These are phyloP conservation scores for Ophiostoma piceae DNA, from an alignment of 2,329 filamentous ascomycete genomes.

Conservation along the genomic window DNA sequence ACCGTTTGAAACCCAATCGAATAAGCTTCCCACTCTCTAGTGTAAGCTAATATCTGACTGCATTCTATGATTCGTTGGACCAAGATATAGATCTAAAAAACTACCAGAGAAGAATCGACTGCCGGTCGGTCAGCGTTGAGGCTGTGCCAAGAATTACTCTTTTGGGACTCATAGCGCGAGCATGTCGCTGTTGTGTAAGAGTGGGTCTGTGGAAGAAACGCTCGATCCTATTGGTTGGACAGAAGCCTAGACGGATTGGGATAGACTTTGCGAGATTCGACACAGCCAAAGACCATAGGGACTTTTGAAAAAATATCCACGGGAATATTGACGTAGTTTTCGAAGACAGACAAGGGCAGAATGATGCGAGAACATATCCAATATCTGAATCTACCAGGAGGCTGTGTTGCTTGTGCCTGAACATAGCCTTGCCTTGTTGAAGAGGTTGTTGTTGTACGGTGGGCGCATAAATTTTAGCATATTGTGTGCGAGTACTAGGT, in stretches of 20 bases:
- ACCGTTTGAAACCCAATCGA: not conserved
- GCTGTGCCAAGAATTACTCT: not conserved
- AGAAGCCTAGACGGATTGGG: not conserved
- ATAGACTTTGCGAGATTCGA: not conserved
- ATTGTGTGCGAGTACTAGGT: too few relatives aligned
- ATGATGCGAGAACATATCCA: too few relatives aligned
- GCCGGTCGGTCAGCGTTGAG: not conserved
- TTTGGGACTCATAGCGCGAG: constrained; percentile 4
- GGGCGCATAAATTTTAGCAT: too few relatives aligned
- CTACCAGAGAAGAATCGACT: not conserved
- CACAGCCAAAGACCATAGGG: not conserved
- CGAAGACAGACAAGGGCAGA: not conserved
- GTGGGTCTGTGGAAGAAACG: not conserved
- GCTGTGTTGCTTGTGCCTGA: not conserved
- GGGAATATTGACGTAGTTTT: not conserved
- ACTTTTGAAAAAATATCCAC: not conserved
- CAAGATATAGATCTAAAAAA: not conserved
- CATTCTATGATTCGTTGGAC: not conserved
- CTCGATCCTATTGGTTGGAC: not conserved
- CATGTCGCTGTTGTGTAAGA: not conserved
- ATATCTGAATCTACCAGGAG: not conserved
- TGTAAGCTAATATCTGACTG: too few relatives aligned
- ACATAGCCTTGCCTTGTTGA: not conserved
- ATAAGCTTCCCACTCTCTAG: not conserved
- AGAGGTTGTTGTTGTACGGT: not conserved